phyloP scores from a whole-genome alignment of 2,329 filamentous ascomycete species.

The Calonectria pauciramosa region DNA sequence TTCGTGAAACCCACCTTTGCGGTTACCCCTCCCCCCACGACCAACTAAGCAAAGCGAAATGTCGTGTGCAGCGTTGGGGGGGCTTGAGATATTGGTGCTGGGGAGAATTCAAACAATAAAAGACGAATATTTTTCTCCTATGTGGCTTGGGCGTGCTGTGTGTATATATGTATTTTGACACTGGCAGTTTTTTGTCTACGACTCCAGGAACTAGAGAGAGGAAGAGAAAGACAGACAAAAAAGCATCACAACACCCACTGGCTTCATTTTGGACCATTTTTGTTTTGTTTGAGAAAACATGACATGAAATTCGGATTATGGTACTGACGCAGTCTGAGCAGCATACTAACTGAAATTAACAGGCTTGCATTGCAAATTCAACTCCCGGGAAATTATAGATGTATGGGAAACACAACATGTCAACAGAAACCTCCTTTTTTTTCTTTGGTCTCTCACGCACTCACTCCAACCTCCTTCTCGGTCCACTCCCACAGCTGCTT shows the following conservation, averaged over 20 bases:
- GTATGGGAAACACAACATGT: not conserved
- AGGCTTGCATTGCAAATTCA: not conserved
- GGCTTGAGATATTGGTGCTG: conserved; percentile 3
- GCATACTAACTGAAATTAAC: not conserved
- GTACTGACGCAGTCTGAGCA: not conserved
- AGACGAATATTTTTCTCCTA: not conserved
- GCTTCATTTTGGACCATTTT: not conserved
- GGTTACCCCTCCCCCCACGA: conserved; percentile 76
- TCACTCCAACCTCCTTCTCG: conserved; percentile 31
- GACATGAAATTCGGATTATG: not conserved
- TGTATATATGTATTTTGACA: conserved; percentile 46
- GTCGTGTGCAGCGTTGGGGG: not conserved
- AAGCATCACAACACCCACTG: conserved; percentile 22
- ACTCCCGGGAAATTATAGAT: not conserved
- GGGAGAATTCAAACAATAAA: conserved; percentile 6
- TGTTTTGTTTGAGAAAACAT: not conserved
- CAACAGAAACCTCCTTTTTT: not conserved
- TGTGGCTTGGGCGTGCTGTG: conserved; percentile 26
- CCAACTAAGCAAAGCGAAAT: conserved; percentile 58
- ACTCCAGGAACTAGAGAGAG: conserved; percentile 14
- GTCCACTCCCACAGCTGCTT: conserved; percentile 57
- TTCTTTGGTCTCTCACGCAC: not conserved
- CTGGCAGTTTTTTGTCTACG: conserved; percentile 25
- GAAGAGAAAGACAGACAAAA: conserved; percentile 29
- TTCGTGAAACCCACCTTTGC: conserved; percentile 87